Conservation (phyloP, 257 asterid genomes). For the Nicotiana obtusifolia region DNA sequence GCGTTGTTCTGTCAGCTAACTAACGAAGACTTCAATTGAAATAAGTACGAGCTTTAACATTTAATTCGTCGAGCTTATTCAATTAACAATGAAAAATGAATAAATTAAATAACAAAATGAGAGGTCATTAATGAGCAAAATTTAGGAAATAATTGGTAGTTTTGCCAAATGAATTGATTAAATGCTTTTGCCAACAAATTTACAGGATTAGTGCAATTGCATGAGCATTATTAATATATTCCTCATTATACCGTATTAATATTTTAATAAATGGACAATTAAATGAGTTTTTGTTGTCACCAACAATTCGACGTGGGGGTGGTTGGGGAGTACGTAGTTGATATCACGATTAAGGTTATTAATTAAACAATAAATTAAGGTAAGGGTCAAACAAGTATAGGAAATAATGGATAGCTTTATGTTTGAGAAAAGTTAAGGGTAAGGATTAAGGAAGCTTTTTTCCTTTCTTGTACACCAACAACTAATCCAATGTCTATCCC, state of each 20-base stretch:
- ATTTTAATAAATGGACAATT: not conserved
- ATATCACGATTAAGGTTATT: slow-evolving; percentile 33
- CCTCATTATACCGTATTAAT: too few relatives aligned
- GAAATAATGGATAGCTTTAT: slow-evolving; percentile 41
- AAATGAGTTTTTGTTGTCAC: slow-evolving; percentile 21
- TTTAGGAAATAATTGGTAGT: too few relatives aligned
- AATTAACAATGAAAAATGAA: too few relatives aligned
- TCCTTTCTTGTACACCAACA: not conserved
- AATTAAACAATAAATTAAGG: not conserved
- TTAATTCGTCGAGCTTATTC: too few relatives aligned
- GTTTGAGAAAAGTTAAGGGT: slow-evolving; percentile 47
- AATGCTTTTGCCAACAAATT: too few relatives aligned
- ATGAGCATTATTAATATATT: not conserved
- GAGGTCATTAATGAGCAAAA: too few relatives aligned
- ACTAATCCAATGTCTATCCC: not conserved
- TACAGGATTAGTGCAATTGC: not conserved
- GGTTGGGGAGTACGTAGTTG: not conserved
- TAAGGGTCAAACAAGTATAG: not conserved
- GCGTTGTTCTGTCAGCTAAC: too few relatives aligned
- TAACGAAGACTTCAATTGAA: too few relatives aligned
- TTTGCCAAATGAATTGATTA: too few relatives aligned
- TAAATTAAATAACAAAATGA: too few relatives aligned
- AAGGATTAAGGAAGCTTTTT: slow-evolving; percentile 35
- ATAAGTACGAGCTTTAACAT: too few relatives aligned
- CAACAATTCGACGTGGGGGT: slow-evolving; percentile 23